These are phyloP conservation scores for Pleodorina starrii DNA, from an alignment of 139 green algal species.

Conservation along the genomic window DNA sequence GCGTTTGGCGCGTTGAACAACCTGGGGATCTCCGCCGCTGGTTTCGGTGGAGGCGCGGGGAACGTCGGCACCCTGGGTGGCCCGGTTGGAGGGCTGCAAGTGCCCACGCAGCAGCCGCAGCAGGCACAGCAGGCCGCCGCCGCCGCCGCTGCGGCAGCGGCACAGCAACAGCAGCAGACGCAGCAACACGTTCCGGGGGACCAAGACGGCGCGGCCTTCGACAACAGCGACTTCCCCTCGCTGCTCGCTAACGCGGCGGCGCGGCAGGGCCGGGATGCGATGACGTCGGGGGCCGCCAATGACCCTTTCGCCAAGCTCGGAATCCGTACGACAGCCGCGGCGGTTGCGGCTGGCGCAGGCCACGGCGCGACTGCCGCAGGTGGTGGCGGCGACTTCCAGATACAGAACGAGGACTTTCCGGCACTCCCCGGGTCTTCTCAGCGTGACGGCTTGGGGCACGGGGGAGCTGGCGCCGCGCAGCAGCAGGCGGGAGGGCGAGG, in stretches of 20 bases:
- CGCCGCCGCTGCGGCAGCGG: not conserved
- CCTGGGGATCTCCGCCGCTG: not conserved
- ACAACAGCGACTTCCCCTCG: conserved; percentile 39
- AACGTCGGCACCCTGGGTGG: conserved; percentile 13
- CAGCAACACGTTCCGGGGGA: conserved; percentile 15
- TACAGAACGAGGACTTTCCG: conserved; percentile 65
- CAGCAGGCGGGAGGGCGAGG: conserved; percentile 11
- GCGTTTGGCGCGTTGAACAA: conserved; percentile 29
- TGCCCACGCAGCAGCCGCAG: conserved; percentile 11
- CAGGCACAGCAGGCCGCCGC: conserved; percentile 26
- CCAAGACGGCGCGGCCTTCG: conserved; percentile 20
- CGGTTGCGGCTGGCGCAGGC: conserved; percentile 10
- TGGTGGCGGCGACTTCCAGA: conserved; percentile 48
- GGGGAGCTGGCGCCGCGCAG: conserved; percentile 7
- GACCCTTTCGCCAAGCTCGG: conserved; percentile 47
- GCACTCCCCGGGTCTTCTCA: conserved; percentile 44
- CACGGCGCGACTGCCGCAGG: not conserved
- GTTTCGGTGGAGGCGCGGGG: conserved; percentile 6
- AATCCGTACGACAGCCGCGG: conserved; percentile 27
- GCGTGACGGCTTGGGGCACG: conserved; percentile 11
- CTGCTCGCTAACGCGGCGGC: conserved; percentile 37
- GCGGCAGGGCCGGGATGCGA: conserved; percentile 11
- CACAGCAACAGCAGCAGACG: not conserved
- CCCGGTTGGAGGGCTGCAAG: not conserved
- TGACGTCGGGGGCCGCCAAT: not conserved